Evolutionary conservation across 2,329 filamentous ascomycete species (phyloP), one percentile per base, ranked within the genome.

Genomic region (Sarocladium kiliense): DNA sequence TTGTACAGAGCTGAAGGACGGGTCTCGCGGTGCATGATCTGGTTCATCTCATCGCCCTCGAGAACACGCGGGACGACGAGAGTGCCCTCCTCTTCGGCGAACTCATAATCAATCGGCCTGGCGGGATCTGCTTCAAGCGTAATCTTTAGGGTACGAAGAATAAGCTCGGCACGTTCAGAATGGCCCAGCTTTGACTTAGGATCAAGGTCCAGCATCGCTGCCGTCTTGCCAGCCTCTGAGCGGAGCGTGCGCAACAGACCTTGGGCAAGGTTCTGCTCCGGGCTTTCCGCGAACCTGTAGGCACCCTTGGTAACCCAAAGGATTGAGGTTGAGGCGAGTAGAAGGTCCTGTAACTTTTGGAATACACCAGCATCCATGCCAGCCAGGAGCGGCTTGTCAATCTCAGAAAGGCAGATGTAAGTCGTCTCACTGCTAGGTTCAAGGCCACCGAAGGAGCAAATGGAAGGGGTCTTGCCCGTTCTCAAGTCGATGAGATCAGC

Each of bases 161-260:
- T 66, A 10, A 72, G 65, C 10, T 65, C 63, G 0, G 66, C 68
- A 1, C 64, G 67, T 4, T 64, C 64, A 11, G 60, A 58, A 16
- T 62, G 56, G 12, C 66, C 60, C 14, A 71, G 64, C 16, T 61
- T 53, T 7, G 70, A 69, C 9, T 62, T 58, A 3, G 69, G 70
- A 32, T 78, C 73, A 1, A 79, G 63, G 50, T 79, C 76, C 0
- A 80, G 64, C 1, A 72, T 77, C 1, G 74, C 73, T 11, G 44
- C 44, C 9, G 44, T 27, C 44, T 47, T 47, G 25, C 44, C 44
- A 7, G 44, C 44, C 44, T 47, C 44, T 27, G 44, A 47, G 5
- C 44, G 18, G 6, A 16, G 75, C 73, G 61, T 62, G 0, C 70
- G 67, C 6, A 75, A 57, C 4, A 74, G 61, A 21, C 63, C 65